Conservation (phyloP, 169 alveolate species). For the Plasmodium yoelii region DNA sequence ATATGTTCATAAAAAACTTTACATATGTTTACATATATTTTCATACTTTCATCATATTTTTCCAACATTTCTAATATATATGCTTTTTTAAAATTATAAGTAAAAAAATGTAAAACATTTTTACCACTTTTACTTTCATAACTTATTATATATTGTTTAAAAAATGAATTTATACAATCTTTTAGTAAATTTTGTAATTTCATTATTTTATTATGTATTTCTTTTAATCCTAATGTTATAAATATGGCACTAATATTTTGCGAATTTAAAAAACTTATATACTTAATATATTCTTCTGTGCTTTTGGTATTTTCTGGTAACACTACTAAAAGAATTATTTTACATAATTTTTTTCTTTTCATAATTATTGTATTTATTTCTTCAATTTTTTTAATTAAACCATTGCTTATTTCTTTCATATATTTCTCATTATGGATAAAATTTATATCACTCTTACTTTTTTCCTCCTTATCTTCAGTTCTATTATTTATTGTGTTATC, state of each 20-base stretch:
- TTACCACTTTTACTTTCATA: slow-evolving; percentile 53
- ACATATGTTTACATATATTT: slow-evolving; percentile 70
- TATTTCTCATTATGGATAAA: slow-evolving; percentile 17
- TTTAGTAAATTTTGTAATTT: slow-evolving; percentile 59
- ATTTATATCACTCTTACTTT: background rate
- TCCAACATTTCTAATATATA: slow-evolving; percentile 66
- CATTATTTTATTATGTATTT: slow-evolving; percentile 64
- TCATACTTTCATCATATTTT: slow-evolving; percentile 75
- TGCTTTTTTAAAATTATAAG: slow-evolving; percentile 70
- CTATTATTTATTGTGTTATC: background rate
- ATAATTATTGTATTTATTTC: slow-evolving; percentile 59
- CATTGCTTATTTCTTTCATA: slow-evolving; percentile 42
- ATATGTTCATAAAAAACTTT: slow-evolving; percentile 61
- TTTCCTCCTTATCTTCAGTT: background rate
- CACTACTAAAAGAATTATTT: slow-evolving; percentile 52
- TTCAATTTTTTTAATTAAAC: slow-evolving; percentile 35
- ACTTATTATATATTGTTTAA: slow-evolving; percentile 64
- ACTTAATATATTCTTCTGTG: slow-evolving; percentile 60
- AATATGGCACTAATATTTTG: slow-evolving; percentile 67
- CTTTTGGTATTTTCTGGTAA: slow-evolving; percentile 60
- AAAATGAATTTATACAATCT: slow-evolving; percentile 68
- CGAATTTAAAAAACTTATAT: slow-evolving; percentile 50
- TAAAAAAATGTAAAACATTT: slow-evolving; percentile 43
- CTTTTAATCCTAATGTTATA: slow-evolving; percentile 67
- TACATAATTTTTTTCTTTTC: slow-evolving; percentile 58